Conservation (phyloP, 164 flowering plant species). For the Kalanchoe fedtschenkoi region DNA sequence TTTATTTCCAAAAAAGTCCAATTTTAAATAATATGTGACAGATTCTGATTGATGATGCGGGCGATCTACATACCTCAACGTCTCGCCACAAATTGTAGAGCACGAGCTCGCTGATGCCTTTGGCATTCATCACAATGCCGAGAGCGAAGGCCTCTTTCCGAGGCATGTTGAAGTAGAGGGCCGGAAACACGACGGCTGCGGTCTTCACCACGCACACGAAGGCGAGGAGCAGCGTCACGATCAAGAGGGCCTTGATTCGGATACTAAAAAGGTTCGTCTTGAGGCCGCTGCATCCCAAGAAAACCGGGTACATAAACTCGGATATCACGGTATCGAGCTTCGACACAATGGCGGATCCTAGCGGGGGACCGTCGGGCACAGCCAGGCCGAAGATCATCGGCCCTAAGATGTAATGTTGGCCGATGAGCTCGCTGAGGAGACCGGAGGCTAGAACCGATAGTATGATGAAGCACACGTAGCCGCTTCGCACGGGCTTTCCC, state of each 20-base stretch:
- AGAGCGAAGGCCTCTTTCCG: slow-evolving; percentile 19
- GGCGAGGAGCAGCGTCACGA: slow-evolving; percentile 4
- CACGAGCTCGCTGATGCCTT: slow-evolving; percentile 27
- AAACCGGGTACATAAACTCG: slow-evolving; percentile 22
- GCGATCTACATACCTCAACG: slow-evolving; percentile 7
- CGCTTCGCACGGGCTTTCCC: slow-evolving; percentile 19
- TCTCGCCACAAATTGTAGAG: slow-evolving; percentile 17
- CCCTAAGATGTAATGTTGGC: slow-evolving; percentile 23
- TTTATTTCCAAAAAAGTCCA: neutral
- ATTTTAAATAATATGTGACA: neutral
- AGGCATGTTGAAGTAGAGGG: slow-evolving; percentile 11
- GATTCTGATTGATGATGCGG: neutral
- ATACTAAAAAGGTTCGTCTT: slow-evolving; percentile 17
- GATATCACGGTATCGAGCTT: slow-evolving; percentile 15
- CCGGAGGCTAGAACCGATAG: slow-evolving; percentile 11
- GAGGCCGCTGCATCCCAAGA: slow-evolving; percentile 23
- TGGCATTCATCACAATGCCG: slow-evolving; percentile 20
- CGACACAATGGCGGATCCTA: slow-evolving; percentile 23
- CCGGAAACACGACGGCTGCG: slow-evolving; percentile 12
- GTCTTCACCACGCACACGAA: slow-evolving; percentile 14
- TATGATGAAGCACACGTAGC: slow-evolving; percentile 8
- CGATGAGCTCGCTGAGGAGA: slow-evolving; percentile 17
- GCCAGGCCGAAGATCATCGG: slow-evolving; percentile 32
- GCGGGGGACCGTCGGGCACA: slow-evolving; percentile 36
- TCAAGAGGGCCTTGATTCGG: neutral